These are phyloP conservation scores for Dactylis glomerata DNA, from an alignment of 176 grass and related monocot genomes.

Conservation along the genomic window DNA sequence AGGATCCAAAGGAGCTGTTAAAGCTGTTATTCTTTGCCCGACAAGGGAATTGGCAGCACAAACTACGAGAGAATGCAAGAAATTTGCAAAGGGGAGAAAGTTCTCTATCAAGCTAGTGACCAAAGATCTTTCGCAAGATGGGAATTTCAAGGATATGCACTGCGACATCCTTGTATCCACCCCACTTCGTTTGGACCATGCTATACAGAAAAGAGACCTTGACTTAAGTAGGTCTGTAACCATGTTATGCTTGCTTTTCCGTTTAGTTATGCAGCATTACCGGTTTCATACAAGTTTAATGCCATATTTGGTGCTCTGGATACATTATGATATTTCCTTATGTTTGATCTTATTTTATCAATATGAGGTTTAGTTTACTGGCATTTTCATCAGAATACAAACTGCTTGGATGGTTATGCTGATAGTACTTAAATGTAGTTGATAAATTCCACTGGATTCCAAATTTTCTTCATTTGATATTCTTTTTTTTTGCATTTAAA, in stretches of 20 bases:
- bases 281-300: background rate
- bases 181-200: slow-evolving; percentile 80
- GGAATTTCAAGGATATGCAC: slow-evolving; percentile 90
- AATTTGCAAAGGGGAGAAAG: slow-evolving; percentile 68
- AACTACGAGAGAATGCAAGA: slow-evolving; percentile 92
- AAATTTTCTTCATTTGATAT: background rate
- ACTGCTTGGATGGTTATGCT: background rate
- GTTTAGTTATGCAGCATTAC: too few relatives aligned
- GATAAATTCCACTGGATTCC: background rate
- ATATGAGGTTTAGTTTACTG: background rate
- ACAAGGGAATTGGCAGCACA: slow-evolving; percentile 94
- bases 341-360: background rate
- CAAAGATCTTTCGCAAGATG: slow-evolving; percentile 82
- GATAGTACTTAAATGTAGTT: background rate
- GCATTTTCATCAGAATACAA: background rate
- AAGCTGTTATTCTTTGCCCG: slow-evolving; percentile 81
- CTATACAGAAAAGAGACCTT: slow-evolving; percentile 70
- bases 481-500: background rate
- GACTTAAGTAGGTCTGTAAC: slow-evolving; percentile 83
- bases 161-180: slow-evolving; percentile 89
- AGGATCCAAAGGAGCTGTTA: slow-evolving; percentile 87
- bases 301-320: background rate
- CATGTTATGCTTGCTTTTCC: too few relatives aligned
- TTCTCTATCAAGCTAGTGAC: slow-evolving; percentile 95
- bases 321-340: background rate